Base-by-base conservation (phyloP, 2,329 filamentous ascomycete genomes). In the Aspergillus sp. region DNA sequence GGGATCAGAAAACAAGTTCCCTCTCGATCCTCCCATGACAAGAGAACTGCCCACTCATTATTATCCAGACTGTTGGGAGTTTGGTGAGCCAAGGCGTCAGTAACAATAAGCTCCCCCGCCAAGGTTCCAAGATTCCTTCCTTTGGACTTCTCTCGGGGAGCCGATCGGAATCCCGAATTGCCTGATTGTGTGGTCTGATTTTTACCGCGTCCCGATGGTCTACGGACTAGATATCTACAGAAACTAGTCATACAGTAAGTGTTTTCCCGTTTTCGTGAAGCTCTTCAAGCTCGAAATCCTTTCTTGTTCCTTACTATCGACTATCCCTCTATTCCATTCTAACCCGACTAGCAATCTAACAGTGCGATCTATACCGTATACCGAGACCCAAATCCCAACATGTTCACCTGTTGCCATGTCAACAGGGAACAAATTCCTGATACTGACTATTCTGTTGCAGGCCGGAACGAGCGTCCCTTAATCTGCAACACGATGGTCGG, bases 401-500 rank as follows among this genome's bases (percentile, higher is more conserved):
- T 48, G 13, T 15, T 23, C 13, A 25, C 46, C 6, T 13, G 3
- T 22, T 25, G 13, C 34, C 22, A 48, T 48, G 23, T 25, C 8
- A 15, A 31, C 4, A 7, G 15, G 23, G 23, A 23, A 34, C 28
- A 1, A 25, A 31, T 31, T 30, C 3, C 17, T 53, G 50, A 58
- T 17, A 23, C 22, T 47, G 11, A 53, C 49, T 54, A 47, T 15
- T 23, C 17, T 30, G 15, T 28, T n/a, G 57, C 23, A 34, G 41
- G 57, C 15, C 57, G 48, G 31, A 53, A 48, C 23, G 57, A 59
- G 45, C 59, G 63, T 41, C 71, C 72, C 48, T 66, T 63, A 66
- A 67, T 70, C 4, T 78, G 72, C 54, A 76, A 54, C 55, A 70
- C 58, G 6, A 73, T 62, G 3, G 69, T 76, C 13, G 74, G 75